Base-by-base conservation (phyloP, 1,284 basidiomycete species). In the Cystobasidium pallidum region DNA sequence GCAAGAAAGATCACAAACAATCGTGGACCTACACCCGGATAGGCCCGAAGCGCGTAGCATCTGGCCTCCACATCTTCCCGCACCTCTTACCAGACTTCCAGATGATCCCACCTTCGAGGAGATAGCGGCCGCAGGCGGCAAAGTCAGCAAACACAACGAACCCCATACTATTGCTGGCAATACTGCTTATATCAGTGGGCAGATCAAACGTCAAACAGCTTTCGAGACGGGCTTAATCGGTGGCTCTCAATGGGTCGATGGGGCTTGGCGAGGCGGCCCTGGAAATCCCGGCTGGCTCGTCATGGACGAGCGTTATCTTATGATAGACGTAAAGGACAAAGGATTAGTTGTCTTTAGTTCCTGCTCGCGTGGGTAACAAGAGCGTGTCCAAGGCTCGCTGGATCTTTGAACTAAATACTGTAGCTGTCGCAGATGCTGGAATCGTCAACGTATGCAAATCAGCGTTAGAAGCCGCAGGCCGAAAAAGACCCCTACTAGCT, bases 311-410 rank as follows among this genome's bases (percentile, higher is more conserved):
- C 84, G 91, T 45, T 92, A 91, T 78, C 86, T 86, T 59, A 88
- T 84, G 0, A 82, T 91, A 43, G 89, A 92, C 79, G 88, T 92
- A 0, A 83, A 84, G 30, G 90, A 89, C 21, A 91, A 90, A 78
- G 91, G 91, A 0, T 81, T 92, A 34, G 85, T 92, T 24, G 83
- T 92, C 62, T 91, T 92, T 80, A 91, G 89, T 82, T 88, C 91
- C 86, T 90, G 47, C 24, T 36, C 39, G 24, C 66, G 67, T 73
- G 65, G 43, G 21, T 45, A 28, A 51, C 36, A n/a, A n/a, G n/a
- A 49, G 45, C 15, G 41, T 63, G 34, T 17, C 55, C 17, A 52
- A 30, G 43, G 17, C 32, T 54, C 28, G 43, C 43, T 15, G 7
- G 43, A 45, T 15, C 19, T 11, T 19, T n/a, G n/a, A n/a, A 19